Conservation (phyloP, 2,329 filamentous ascomycete species). For the Alternaria dauci region DNA sequence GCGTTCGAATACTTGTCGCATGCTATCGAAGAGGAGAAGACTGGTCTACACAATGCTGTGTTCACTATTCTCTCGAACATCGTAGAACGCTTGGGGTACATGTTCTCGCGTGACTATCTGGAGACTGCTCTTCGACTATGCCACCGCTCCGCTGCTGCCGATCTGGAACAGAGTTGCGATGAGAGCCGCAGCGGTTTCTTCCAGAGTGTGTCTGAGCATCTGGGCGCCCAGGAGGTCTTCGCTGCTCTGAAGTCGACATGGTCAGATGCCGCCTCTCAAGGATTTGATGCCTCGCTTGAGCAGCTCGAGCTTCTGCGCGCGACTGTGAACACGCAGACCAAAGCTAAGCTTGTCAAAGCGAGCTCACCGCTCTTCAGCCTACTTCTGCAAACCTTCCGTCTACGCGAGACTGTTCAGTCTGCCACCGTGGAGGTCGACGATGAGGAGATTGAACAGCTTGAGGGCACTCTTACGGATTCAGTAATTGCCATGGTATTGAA, state of each 20-base stretch:
- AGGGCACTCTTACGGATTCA: slow-evolving; percentile 72
- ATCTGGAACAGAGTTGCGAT: slow-evolving; percentile 68
- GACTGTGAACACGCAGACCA: slow-evolving; percentile 79
- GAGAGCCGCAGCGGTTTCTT: slow-evolving; percentile 74
- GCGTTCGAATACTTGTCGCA: slow-evolving; percentile 74
- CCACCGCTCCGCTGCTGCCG: slow-evolving; percentile 72
- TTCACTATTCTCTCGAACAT: slow-evolving; percentile 82
- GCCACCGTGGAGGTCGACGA: slow-evolving; percentile 57
- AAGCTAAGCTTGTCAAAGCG: slow-evolving; percentile 80
- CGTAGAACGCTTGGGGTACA: slow-evolving; percentile 85
- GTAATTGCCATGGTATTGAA: slow-evolving; percentile 94
- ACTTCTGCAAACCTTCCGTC: slow-evolving; percentile 67
- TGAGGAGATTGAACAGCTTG: slow-evolving; percentile 66
- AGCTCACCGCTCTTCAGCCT: slow-evolving; percentile 71
- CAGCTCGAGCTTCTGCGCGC: slow-evolving; percentile 73
- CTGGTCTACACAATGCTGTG: slow-evolving; percentile 79
- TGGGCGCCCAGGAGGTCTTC: slow-evolving; percentile 80
- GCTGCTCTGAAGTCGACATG: slow-evolving; percentile 77
- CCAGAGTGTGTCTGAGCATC: slow-evolving; percentile 75
- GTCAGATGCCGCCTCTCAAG: slow-evolving; percentile 67
- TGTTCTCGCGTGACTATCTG: slow-evolving; percentile 80
- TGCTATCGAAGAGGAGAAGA: slow-evolving; percentile 64
- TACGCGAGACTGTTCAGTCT: slow-evolving; percentile 59
- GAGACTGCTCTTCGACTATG: slow-evolving; percentile 76
- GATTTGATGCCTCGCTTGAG: slow-evolving; percentile 68